phyloP scores from a whole-genome alignment of 1,139 yeast species.

The Diutina sp. region DNA sequence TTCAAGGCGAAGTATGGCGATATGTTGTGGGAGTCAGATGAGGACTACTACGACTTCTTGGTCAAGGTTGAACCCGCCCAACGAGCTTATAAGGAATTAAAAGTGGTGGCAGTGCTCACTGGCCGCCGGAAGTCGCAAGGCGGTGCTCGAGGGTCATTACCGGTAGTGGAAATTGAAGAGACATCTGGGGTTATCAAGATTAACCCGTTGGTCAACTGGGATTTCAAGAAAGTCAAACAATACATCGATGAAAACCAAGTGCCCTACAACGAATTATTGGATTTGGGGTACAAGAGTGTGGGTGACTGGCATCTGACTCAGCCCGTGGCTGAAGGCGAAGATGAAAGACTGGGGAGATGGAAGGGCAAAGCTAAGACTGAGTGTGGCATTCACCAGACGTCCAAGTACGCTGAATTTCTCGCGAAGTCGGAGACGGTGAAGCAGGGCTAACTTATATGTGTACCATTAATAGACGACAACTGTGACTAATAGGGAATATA shows the following conservation, averaged over 20 bases:
- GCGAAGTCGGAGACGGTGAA: neutral
- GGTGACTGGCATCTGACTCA: slow-evolving; percentile 95
- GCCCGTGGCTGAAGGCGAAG: slow-evolving; percentile 86
- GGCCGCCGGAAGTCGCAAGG: slow-evolving; percentile 92
- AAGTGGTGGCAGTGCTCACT: slow-evolving; percentile 74
- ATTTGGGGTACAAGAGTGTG: slow-evolving; percentile 78
- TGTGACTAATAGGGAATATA: neutral
- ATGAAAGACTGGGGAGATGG: slow-evolving; percentile 96
- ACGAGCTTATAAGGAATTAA: slow-evolving; percentile 64
- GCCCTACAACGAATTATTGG: slow-evolving; percentile 76
- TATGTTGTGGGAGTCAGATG: slow-evolving; percentile 74
- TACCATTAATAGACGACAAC: neutral
- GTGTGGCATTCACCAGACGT: slow-evolving; percentile 86
- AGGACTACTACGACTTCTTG: slow-evolving; percentile 66
- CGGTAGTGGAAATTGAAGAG: slow-evolving; percentile 66
- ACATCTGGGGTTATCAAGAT: slow-evolving; percentile 64
- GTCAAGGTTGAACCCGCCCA: slow-evolving; percentile 91
- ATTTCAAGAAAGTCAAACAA: slow-evolving; percentile 53
- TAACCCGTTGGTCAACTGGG: slow-evolving; percentile 84
- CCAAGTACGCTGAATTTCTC: slow-evolving; percentile 47
- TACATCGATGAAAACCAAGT: slow-evolving; percentile 62
- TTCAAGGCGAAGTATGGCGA: slow-evolving; percentile 63
- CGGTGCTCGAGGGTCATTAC: slow-evolving; percentile 62
- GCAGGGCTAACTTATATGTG: neutral
- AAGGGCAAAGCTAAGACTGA: slow-evolving; percentile 87